Base-by-base conservation (phyloP, 2,329 filamentous ascomycete genomes). In the Nannizziopsis arthrosporioides region DNA sequence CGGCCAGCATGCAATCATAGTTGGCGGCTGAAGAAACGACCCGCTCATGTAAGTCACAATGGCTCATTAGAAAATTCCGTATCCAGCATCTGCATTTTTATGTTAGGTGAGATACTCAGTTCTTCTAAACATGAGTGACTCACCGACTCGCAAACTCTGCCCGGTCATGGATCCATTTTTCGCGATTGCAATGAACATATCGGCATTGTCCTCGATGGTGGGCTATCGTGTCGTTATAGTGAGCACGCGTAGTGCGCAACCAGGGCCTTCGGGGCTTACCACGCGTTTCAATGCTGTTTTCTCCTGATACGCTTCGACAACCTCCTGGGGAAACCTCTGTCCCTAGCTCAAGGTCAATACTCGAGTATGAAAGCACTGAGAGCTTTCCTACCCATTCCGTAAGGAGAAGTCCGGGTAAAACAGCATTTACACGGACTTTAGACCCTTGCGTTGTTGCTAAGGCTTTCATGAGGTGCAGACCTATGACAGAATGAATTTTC, bases 391-490 rank as follows among this genome's bases (percentile, higher is more conserved):
- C 75, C 82, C 82, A 85, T 60, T 85, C 81, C 1, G 81, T 84
- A 58, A 82, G 66, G 55, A 84, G 60, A 56, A 84, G 65, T 1
- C 80, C 80, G 0, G 81, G 81, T 45, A 78, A 67, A 1, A 84
- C 73, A 36, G 78, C 77, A 62, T 84, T 84, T 27, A 81, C 70
- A 37, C 81, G 68, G 17, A 82, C 68, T 61, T 81, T 81, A 1
- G 72, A 68, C 0, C 80, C 80, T 54, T 81, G 74, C 11, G 76
- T 77, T 47, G 73, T 67, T 2, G 81, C 81, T 37, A 84, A 64
- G 50, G 77, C 77, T 58, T 80, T 81, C 68, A 80, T 79, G 40
- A 84, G 63, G 63, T 84, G 81, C 46, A 84, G 65, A 50, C 77
- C 75, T 69, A 40, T 8, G 5, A 31, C 15, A 15, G 32, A 27